phyloP scores from a whole-genome alignment of 78 protist species.

The Dictyostelium firmibasis region DNA sequence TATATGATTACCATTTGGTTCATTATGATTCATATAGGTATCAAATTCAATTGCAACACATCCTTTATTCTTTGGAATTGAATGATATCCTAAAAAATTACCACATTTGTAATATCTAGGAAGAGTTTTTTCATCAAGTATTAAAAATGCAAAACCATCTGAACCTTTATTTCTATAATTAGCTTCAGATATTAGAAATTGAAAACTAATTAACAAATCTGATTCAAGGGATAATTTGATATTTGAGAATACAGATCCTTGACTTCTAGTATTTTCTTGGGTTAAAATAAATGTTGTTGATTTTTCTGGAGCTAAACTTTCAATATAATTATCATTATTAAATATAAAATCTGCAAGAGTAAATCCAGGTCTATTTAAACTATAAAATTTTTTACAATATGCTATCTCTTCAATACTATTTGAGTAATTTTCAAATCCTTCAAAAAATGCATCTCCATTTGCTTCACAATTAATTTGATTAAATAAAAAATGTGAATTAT shows the following conservation, averaged over 20 bases:
- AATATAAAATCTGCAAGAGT: no score
- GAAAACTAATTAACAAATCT: not conserved
- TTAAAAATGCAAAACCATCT: constrained; percentile 25
- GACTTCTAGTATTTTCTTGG: no score
- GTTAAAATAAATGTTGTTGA: not conserved
- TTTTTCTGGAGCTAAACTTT: not conserved
- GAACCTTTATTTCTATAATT: not conserved
- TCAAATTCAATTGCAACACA: constrained; percentile 22
- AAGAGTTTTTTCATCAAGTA: not conserved
- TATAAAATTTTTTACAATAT: no score
- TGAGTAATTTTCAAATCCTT: no score
- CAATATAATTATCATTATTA: not conserved
- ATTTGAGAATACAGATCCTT: not conserved
- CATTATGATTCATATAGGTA: not conserved
- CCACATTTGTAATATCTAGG: not conserved
- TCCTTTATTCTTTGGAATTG: not conserved
- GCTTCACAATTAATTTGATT: not conserved
- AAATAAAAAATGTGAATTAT: not conserved
- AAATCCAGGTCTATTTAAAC: no score
- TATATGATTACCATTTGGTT: not conserved
- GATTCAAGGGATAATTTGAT: not conserved
- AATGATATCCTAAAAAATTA: not conserved
- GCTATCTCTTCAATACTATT: no score
- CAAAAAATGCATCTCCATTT: not conserved
- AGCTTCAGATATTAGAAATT: not conserved